Conservation (phyloP, 768 basidiomycete genomes). For the Boletus rubroflammeus region DNA sequence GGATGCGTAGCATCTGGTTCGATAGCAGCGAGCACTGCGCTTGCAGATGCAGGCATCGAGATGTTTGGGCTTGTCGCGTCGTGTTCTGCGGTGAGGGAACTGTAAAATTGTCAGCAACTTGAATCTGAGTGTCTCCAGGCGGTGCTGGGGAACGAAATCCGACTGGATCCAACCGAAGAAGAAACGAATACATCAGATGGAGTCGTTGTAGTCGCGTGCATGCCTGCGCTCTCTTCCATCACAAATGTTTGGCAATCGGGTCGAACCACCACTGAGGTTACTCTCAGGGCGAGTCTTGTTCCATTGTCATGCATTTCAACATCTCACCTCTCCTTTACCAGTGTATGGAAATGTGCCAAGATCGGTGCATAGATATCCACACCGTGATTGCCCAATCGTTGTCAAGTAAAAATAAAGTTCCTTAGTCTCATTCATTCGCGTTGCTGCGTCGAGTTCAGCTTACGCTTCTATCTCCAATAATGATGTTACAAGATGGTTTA, state of each 20-base stretch:
- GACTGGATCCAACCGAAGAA: conserved; percentile 77
- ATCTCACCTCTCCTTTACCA: conserved; percentile 26
- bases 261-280: conserved; percentile 49
- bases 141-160: conserved; percentile 51
- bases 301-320: neutral
- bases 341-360: conserved; percentile 71
- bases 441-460: neutral
- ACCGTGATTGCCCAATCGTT: conserved; percentile 70
- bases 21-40: conserved; percentile 83
- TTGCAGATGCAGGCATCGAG: conserved; percentile 92
- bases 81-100: conserved; percentile 62
- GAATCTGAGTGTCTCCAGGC: conserved; percentile 40
- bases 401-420: conserved; percentile 25
- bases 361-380: conserved; percentile 72
- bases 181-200: conserved; percentile 60
- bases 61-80: conserved; percentile 86
- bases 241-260: conserved; percentile 90
- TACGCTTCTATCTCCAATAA: neutral
- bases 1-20: conserved; percentile 83
- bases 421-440: conserved; percentile 2
- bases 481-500: neutral
- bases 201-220: conserved; percentile 72
- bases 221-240: conserved; percentile 83
- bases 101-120: neutral
- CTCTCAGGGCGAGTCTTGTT: conserved; percentile 50